Evolutionary conservation across 129 eudicot genomes (phyloP).

Genomic region (Logfia minima): DNA sequence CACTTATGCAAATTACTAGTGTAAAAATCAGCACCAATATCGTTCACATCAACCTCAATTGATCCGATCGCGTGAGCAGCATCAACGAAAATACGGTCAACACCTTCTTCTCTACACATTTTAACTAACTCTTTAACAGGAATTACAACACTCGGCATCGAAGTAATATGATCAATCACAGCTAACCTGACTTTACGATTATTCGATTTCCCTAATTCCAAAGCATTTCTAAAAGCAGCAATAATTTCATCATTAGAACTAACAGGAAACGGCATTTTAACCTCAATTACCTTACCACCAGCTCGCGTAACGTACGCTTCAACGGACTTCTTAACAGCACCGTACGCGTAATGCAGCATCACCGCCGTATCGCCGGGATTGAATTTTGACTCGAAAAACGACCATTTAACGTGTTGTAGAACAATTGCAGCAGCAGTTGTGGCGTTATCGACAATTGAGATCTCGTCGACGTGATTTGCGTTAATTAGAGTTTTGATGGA

Average conservation of each 20-base stretch:
- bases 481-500: conserved; percentile 58
- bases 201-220: conserved; percentile 44
- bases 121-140: conserved; percentile 75
- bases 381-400: conserved; percentile 45
- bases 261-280: conserved; percentile 71
- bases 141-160: conserved; percentile 85
- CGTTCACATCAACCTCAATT: conserved; percentile 63
- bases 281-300: conserved; percentile 79
- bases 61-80: conserved; percentile 90
- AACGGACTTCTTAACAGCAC: conserved; percentile 89
- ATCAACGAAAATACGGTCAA: conserved; percentile 70
- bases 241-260: conserved; percentile 44
- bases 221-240: conserved; percentile 54
- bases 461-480: conserved; percentile 67
- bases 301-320: conserved; percentile 78
- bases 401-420: conserved; percentile 66
- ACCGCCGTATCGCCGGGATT: conserved; percentile 67
- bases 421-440: conserved; percentile 91
- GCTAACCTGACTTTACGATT: conserved; percentile 69
- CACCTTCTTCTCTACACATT: conserved; percentile 76
- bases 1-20: conserved; percentile 90
- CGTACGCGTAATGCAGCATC: conserved; percentile 86
- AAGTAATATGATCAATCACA: conserved; percentile 88
- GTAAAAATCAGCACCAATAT: conserved; percentile 85
- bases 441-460: conserved; percentile 91